Base-by-base conservation (phyloP, 805 yeast species). In the Candida boleticola region DNA sequence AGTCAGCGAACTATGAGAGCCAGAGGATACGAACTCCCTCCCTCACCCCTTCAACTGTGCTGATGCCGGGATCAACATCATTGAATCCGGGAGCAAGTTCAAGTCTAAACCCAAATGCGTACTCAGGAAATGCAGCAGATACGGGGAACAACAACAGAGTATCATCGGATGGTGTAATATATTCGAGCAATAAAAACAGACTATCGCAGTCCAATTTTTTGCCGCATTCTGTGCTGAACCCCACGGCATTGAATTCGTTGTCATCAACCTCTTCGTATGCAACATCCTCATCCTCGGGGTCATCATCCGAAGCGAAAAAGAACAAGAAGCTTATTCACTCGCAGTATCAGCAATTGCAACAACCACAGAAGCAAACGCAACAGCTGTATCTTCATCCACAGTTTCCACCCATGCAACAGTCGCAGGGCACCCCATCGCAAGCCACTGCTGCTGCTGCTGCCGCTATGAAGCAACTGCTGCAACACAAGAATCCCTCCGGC, bases 151-250 rank as follows among this genome's bases (percentile, higher is more conserved):
- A 5, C 13, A 31, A 18, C 13, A 11, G 55, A 34, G 41, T 48
- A 4, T 37, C 51, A 11, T 58, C 63, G 1, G 65, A 60, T 36
- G 55, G 60, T 3, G 52, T 50, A 4, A 46, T 60, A 16, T 49
- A 54, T 30, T 13, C 45, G 26, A 27, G 14, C 17, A 7, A 27
- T 14, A 18, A 10, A n/a, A 25, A 23, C 27, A 23, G 11, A 23
- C 10, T 11, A 23, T 7, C 27, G 11, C 27, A 7, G 27, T 23
- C 11, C 11, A 23, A 23, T 23, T 7, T 11, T 11, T 30, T 30
- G 34, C 34, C 34, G 13, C 36, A 16, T 14, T 33, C 36, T 7
- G 7, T 23, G 7, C 27, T 23, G 27, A 16, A 31, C 11, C 35
- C 35, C 22, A 13, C 16, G 5, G 16, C 11, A 31, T 19, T 31